These are phyloP conservation scores for Arthrinium phaeospermum DNA, from an alignment of 2,329 filamentous ascomycete species.

Conservation along the genomic window DNA sequence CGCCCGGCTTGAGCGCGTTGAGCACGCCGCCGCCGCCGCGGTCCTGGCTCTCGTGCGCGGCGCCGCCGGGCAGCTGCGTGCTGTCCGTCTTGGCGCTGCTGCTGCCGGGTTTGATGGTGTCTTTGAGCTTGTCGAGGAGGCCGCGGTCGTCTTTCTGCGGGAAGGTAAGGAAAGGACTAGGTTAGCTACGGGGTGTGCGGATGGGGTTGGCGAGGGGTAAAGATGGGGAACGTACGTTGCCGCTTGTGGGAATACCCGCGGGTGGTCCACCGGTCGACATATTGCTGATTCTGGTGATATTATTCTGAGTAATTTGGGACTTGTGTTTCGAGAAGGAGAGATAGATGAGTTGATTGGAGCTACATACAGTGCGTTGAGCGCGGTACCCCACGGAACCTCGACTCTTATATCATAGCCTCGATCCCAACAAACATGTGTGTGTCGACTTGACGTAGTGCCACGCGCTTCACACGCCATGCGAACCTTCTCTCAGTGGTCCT, in stretches of 20 bases:
- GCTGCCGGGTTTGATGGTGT: slow-evolving; percentile 9
- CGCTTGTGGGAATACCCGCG: not conserved
- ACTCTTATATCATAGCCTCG: not conserved
- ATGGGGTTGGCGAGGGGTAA: not conserved
- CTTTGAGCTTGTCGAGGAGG: not conserved
- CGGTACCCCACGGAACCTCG: not conserved
- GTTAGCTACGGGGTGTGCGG: not conserved
- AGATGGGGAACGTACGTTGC: not conserved
- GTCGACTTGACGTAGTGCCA: not conserved
- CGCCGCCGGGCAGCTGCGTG: not conserved
- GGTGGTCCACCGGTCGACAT: slow-evolving; percentile 11
- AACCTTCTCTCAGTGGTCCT: not conserved
- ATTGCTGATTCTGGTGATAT: not conserved
- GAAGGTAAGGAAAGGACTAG: not conserved
- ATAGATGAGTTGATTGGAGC: not conserved
- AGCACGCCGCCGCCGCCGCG: not conserved
- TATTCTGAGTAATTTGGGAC: not conserved
- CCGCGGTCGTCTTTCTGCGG: not conserved
- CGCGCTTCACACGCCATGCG: not conserved
- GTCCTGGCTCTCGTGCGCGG: slow-evolving; percentile 4
- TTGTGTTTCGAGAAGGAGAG: not conserved
- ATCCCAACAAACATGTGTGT: not conserved
- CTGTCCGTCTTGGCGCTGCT: not conserved
- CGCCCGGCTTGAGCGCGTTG: not conserved
- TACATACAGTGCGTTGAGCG: not conserved